phyloP scores from a whole-genome alignment of 305 asterid genomes.

The Fraxinus sp. region DNA sequence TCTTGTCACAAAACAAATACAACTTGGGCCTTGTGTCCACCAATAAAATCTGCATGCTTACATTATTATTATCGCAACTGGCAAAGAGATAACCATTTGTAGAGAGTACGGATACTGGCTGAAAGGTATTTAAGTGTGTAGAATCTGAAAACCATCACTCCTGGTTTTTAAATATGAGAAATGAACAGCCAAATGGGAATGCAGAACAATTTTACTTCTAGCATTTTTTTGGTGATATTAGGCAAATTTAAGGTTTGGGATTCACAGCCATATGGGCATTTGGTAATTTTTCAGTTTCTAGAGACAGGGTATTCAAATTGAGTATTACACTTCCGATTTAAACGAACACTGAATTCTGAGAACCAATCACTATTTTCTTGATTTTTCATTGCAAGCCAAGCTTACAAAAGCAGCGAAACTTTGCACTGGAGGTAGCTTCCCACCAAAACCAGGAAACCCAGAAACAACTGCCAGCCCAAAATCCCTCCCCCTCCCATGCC shows the following conservation, averaged over 20 bases:
- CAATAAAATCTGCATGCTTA: conserved; percentile 54
- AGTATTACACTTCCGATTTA: not conserved
- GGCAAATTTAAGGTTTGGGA: conserved; percentile 34
- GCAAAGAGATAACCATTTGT: conserved; percentile 45
- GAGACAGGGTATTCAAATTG: conserved; percentile 8
- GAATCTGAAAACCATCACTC: conserved; percentile 31
- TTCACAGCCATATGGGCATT: conserved; percentile 29
- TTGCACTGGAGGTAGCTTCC: conserved; percentile 9
- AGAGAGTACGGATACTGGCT: conserved; percentile 41
- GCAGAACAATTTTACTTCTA: conserved; percentile 29
- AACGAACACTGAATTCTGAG: conserved; percentile 20
- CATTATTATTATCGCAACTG: conserved; percentile 43
- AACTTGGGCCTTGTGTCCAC: conserved; percentile 39
- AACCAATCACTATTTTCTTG: conserved; percentile 12
- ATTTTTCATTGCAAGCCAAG: conserved; percentile 8
- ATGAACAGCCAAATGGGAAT: conserved; percentile 21
- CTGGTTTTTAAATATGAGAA: conserved; percentile 36
- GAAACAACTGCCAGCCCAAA: not conserved
- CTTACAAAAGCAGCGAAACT: conserved; percentile 21
- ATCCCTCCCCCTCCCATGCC: conserved; percentile 5
- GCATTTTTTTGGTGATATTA: conserved; percentile 27
- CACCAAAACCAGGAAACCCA: conserved; percentile 8
- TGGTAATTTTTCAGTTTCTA: conserved; percentile 23
- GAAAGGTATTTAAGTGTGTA: conserved; percentile 39
- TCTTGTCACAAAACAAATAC: conserved; percentile 49